Evolutionary conservation across 2,329 filamentous ascomycete species (phyloP), one percentile per base, ranked within the genome.

Genomic region (Epichloe sp.): DNA sequence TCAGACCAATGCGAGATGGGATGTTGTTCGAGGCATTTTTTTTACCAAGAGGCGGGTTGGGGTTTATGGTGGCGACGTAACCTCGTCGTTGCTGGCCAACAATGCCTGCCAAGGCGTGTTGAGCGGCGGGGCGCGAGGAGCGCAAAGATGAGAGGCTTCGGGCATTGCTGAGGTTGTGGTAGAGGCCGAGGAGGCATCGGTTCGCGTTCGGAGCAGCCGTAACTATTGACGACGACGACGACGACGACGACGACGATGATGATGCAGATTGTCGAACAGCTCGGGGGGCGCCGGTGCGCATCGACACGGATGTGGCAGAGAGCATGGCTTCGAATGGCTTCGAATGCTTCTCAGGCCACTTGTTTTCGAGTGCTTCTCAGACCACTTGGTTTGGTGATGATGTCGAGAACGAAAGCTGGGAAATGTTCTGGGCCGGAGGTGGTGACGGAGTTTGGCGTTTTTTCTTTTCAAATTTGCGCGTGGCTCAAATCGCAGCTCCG

Each of bases 21-120:
- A 80, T 79, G 54, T 80, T 77, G 70, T 90, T 94, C 54, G 88
- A 88, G 53, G 82, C 85, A 69, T 95, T 94, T 73, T 89, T 89
- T 70, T 83, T 83, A 51, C 88, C 88, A 52, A 91, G 80, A 14
- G 90, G 89, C 48, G 90, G 89, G 73, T 54, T 54, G 2, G 52
- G 49, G 23, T 49, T 52, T 19, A 34, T 48, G 14, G 34, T 44
- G 31, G 26, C 14, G 21, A 44, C 40, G 19, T 50, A 50, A 26
- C 38, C 19, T 3, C 37, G 37, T 26, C 44, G 49, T 46, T 38
- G 49, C 23, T 19, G 34, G 42, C 19, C 17, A 21, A 34, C 19
- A 7, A 17, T 10, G 35, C 34, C 12, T 10, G 34, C 34, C 12
- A 17, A 12, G 17, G 12, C 36, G 17, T 19, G 17, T 12, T n/a